Evolutionary conservation across 805 yeast genomes (phyloP), one percentile per base, ranked within the genome.

Genomic region (Lipomyces sp.): DNA sequence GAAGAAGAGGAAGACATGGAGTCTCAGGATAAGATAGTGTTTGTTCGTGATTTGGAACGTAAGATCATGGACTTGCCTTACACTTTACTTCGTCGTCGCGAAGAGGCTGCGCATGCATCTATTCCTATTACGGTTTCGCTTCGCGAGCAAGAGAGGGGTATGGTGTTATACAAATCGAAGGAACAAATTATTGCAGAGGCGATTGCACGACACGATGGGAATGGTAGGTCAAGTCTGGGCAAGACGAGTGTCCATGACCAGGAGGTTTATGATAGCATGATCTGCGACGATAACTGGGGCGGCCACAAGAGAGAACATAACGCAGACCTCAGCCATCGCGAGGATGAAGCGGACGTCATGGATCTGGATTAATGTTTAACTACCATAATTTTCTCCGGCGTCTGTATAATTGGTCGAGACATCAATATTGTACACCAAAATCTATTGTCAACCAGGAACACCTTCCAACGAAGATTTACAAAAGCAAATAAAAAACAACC

Each of bases 111-210:
- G 32, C 48, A 56, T 33, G 39, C 60, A 8, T 30, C 54, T 5
- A 48, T 65, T 10, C 63, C 65, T 3, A 4, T 24, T 3, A 53
- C 62, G 33, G 33, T 68, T 2, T 42, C 63, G 11, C 18, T 50
- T 6, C 60, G 50, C 29, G 62, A 59, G 39, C 65, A 39, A 8
- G 63, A 62, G 53, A 60, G 63, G 10, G 59, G 54, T 4, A 18
- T 68, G 42, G 71, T 68, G 30, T 57, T 68, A 1, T 68, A 68
- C 53, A 45, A 34, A 24, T 67, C 71, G 8, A 65, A 65, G 32
- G 71, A 68, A 57, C 63, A 62, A 53, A 60, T 68, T 13, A 68
- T 68, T 24, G 66, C 71, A 33, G 71, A 68, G 55, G 45, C 69
- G 10, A 57, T 68, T n/a, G 67, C 70, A 10, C 62, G 67, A 15